These are phyloP conservation scores for Elaeis guineensis DNA, from an alignment of 176 grass and related monocot genomes.

Conservation along the genomic window DNA sequence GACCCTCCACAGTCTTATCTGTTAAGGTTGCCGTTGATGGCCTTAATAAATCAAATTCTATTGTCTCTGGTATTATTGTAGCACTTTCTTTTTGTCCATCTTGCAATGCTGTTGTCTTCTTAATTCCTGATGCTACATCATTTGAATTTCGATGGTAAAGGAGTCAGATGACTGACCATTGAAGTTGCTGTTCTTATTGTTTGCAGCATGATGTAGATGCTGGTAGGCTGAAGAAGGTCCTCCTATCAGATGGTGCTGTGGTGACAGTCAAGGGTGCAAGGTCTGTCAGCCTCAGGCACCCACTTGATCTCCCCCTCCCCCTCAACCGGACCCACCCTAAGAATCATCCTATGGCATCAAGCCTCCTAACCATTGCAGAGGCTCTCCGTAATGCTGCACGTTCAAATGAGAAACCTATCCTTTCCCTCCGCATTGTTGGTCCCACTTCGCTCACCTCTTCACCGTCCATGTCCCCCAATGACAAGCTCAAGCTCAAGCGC, in stretches of 20 bases:
- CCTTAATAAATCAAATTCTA: too few relatives aligned
- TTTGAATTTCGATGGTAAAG: too few relatives aligned
- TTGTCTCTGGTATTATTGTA: too few relatives aligned
- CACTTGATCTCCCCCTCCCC: constrained; percentile 71
- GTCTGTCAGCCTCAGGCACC: constrained; percentile 68
- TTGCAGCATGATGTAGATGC: constrained; percentile 86
- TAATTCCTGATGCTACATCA: too few relatives aligned
- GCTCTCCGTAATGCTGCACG: constrained; percentile 45
- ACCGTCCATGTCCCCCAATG: constrained; percentile 51
- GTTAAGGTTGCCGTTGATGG: too few relatives aligned
- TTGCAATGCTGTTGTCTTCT: too few relatives aligned
- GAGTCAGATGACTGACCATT: too few relatives aligned
- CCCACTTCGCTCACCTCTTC: constrained; percentile 59
- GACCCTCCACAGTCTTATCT: too few relatives aligned
- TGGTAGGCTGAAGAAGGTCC: constrained; percentile 82
- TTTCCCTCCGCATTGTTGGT: constrained; percentile 71
- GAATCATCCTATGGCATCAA: constrained; percentile 23
- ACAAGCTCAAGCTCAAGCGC: constrained; percentile 72
- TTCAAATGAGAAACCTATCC: constrained; percentile 53
- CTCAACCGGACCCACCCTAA: constrained; percentile 63
- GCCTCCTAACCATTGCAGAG: constrained; percentile 61
- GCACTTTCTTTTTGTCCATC: too few relatives aligned
- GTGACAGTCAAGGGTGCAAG: constrained; percentile 85
- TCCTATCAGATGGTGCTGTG: constrained; percentile 78
- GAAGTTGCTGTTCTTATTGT: constrained; percentile 1